Conservation (phyloP, 1,139 yeast genomes). For the Candida glucosophila region DNA sequence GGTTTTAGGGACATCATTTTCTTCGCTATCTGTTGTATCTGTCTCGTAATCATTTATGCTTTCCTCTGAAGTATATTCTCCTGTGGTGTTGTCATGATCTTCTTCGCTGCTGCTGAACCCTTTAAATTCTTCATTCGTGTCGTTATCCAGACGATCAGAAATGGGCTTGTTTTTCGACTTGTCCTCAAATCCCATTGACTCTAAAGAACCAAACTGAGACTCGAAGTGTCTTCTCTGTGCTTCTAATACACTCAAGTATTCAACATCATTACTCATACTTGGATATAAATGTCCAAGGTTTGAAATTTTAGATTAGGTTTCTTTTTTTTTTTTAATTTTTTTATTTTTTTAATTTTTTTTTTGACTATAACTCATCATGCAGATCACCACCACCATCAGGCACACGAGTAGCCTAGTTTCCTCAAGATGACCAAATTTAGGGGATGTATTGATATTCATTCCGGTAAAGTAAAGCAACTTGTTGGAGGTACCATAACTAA, state of each 20-base stretch:
- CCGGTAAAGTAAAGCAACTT: slow-evolving; percentile 92
- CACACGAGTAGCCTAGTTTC: not conserved
- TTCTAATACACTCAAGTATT: slow-evolving; percentile 41
- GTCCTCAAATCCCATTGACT: slow-evolving; percentile 51
- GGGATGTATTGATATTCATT: slow-evolving; percentile 93
- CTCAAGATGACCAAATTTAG: slow-evolving; percentile 73
- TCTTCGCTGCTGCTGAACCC: slow-evolving; percentile 6
- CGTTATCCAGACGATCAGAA: slow-evolving; percentile 1
- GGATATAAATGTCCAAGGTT: too few relatives aligned
- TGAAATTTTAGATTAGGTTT: not conserved
- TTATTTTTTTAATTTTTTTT: too few relatives aligned
- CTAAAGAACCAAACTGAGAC: slow-evolving; percentile 60
- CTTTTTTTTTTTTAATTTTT: too few relatives aligned
- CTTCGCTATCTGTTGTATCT: slow-evolving; percentile 9
- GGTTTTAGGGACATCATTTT: slow-evolving; percentile 15
- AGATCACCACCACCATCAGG: not conserved
- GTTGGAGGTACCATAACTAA: slow-evolving; percentile 82
- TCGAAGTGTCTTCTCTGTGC: slow-evolving; percentile 56
- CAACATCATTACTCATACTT: slow-evolving; percentile 25
- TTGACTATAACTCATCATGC: not conserved
- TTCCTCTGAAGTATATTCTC: slow-evolving; percentile 8
- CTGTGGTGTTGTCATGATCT: not conserved
- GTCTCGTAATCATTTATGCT: slow-evolving; percentile 10
- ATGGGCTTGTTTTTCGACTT: slow-evolving; percentile 22
- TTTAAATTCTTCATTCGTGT: slow-evolving; percentile 10